Conservation (phyloP, 345 rosid genomes). For the Eucalyptus melliodora region DNA sequence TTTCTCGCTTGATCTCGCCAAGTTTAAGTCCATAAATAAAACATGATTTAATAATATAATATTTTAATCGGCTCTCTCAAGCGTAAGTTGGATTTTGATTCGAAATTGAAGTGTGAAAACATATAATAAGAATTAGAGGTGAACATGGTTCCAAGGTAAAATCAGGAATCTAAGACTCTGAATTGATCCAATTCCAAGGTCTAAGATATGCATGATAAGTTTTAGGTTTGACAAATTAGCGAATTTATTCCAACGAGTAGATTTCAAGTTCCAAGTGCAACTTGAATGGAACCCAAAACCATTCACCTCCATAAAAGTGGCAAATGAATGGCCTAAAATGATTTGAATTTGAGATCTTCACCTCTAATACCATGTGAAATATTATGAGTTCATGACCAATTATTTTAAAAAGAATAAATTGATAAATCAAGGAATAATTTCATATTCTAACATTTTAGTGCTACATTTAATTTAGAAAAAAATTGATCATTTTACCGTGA, state of each 20-base stretch:
- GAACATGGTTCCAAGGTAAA: too few relatives aligned
- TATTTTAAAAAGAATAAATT: too few relatives aligned
- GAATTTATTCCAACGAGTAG: accelerated
- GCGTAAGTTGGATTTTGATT: background rate
- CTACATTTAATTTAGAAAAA: background rate
- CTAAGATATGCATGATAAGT: too few relatives aligned
- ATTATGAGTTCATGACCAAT: background rate
- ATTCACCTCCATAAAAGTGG: too few relatives aligned
- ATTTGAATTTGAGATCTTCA: accelerated
- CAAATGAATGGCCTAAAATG: too few relatives aligned
- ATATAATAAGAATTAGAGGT: background rate
- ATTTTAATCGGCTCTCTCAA: accelerated
- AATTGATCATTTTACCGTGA: background rate
- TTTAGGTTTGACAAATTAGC: too few relatives aligned
- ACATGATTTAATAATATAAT: background rate
- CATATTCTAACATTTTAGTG: background rate
- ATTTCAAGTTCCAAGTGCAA: too few relatives aligned
- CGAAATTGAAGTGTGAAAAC: background rate
- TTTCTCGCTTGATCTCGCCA: background rate
- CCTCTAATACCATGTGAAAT: background rate
- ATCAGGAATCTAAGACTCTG: accelerated
- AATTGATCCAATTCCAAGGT: too few relatives aligned
- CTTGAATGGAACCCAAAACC: accelerated
- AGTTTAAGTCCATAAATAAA: background rate
- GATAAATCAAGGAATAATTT: background rate